Percentiles rank a stretch among this genome's conserved stretches.
Evolutionary conservation across 352 stramenopile species (phyloP).

Genomic region (Globisporangium uncinulatum): DNA sequence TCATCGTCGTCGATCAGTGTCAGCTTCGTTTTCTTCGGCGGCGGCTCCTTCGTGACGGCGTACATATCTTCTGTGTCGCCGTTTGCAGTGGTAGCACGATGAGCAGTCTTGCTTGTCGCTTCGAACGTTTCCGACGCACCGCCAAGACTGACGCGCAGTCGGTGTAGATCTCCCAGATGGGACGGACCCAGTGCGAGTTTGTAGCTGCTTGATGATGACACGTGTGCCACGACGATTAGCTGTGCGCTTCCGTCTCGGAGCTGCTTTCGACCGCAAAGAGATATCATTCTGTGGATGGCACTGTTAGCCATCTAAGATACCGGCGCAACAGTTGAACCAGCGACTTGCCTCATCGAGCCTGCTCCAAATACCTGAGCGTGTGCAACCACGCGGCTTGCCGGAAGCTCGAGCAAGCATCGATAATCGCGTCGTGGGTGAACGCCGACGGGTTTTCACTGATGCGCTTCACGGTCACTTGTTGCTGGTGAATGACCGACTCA

Average conservation of each 20-base stretch:
- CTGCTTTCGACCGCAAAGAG: constrained; percentile 6
- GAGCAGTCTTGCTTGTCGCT: background rate
- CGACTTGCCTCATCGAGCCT: background rate
- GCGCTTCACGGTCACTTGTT: constrained; percentile 30
- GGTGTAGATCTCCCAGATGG: constrained; percentile 31
- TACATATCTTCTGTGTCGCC: background rate
- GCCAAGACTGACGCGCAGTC: constrained; percentile 10
- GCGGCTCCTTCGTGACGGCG: constrained; percentile 9
- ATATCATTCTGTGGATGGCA: constrained; percentile 14
- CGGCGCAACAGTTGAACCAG: too few relatives aligned
- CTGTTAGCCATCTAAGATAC: background rate
- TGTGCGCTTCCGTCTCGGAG: constrained; percentile 10
- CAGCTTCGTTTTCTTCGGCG: constrained; percentile 19
- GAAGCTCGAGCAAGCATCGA: constrained; percentile 49
- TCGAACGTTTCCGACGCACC: background rate
- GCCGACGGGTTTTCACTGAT: constrained; percentile 45
- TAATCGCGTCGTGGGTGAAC: constrained; percentile 33
- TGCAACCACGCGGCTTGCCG: constrained; percentile 60
- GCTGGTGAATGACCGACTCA: constrained; percentile 39
- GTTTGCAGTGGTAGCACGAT: background rate
- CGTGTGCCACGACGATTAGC: constrained; percentile 13
- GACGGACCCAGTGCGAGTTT: constrained; percentile 30
- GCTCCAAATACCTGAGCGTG: constrained; percentile 37
- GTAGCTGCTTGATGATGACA: constrained; percentile 31
- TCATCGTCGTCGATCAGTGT: constrained; percentile 7